These are phyloP conservation scores for Trichocladium antarcticum DNA, from an alignment of 495 filamentous ascomycete species.

Conservation along the genomic window DNA sequence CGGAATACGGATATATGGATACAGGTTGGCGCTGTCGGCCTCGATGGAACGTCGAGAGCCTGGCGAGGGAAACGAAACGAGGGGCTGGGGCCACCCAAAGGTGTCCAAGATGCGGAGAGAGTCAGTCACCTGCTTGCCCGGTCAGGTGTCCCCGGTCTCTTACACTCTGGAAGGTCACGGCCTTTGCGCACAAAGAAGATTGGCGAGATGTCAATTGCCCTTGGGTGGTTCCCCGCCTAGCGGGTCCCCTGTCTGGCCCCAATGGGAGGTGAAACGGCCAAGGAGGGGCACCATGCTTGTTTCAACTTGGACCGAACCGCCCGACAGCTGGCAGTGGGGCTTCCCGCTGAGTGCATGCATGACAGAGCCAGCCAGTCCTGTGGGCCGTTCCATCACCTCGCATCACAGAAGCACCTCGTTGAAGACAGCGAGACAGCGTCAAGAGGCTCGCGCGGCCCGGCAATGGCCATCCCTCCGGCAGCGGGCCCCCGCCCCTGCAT, in stretches of 20 bases:
- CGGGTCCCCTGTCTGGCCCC: background rate
- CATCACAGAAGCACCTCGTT: too few species aligned
- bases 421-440: too few species aligned
- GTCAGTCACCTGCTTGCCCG: background rate
- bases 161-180: background rate
- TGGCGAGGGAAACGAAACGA: constrained; percentile 6
- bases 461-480: too few species aligned
- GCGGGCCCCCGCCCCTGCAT: too few species aligned
- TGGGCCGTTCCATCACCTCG: too few species aligned
- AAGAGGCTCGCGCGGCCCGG: too few species aligned
- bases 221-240: background rate
- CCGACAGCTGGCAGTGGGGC: background rate
- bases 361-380: too few species aligned
- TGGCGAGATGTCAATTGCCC: background rate
- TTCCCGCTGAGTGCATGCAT: too few species aligned
- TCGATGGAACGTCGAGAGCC: constrained; percentile 5
- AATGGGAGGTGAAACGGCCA: constrained; percentile 1
- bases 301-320: background rate
- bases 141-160: background rate
- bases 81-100: constrained; percentile 3
- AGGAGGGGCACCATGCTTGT: constrained; percentile 1
- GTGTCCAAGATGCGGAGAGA: background rate
- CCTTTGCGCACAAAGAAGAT: background rate
- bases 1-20: background rate
- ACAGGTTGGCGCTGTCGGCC: background rate